Evolutionary conservation across 208 protist species (phyloP).

Genomic region (Wallacemonas sp.): DNA sequence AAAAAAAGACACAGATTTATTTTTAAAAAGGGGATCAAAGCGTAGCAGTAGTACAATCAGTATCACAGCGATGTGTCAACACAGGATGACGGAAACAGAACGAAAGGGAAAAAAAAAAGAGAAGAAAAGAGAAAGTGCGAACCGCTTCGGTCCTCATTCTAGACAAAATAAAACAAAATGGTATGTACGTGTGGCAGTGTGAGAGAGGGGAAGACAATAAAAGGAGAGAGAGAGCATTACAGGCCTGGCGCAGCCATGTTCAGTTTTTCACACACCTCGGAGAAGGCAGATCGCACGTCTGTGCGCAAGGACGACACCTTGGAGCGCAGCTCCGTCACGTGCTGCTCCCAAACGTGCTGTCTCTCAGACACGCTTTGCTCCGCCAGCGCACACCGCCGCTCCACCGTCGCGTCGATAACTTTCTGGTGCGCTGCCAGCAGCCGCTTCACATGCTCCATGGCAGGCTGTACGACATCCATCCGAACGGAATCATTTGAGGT

Average conservation of each 20-base stretch:
- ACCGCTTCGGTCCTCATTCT: too few species aligned
- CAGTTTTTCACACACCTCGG: conserved; percentile 59
- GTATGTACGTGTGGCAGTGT: too few species aligned
- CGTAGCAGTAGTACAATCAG: neutral
- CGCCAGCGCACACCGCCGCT: conserved; percentile 59
- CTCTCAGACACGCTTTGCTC: conserved; percentile 32
- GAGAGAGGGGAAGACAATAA: too few species aligned
- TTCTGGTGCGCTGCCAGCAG: conserved; percentile 72
- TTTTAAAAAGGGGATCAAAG: too few species aligned
- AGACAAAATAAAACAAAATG: conserved; percentile 2
- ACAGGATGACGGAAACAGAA: neutral
- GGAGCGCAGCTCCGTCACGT: conserved; percentile 54
- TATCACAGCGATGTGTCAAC: neutral
- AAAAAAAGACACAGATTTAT: too few species aligned
- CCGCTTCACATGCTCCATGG: conserved; percentile 69
- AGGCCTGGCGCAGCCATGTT: conserved; percentile 71
- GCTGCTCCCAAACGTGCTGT: conserved; percentile 49
- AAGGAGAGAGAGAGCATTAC: conserved; percentile 12
- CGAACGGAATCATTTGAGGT: conserved; percentile 25
- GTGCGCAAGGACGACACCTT: conserved; percentile 47
- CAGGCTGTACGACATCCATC: conserved; percentile 51
- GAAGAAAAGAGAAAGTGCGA: neutral
- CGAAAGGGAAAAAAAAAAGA: conserved; percentile 1
- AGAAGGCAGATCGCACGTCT: conserved; percentile 68
- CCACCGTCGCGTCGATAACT: conserved; percentile 62